phyloP scores from a whole-genome alignment of 2,329 filamentous ascomycete species.

The Verticillium klebahnii region DNA sequence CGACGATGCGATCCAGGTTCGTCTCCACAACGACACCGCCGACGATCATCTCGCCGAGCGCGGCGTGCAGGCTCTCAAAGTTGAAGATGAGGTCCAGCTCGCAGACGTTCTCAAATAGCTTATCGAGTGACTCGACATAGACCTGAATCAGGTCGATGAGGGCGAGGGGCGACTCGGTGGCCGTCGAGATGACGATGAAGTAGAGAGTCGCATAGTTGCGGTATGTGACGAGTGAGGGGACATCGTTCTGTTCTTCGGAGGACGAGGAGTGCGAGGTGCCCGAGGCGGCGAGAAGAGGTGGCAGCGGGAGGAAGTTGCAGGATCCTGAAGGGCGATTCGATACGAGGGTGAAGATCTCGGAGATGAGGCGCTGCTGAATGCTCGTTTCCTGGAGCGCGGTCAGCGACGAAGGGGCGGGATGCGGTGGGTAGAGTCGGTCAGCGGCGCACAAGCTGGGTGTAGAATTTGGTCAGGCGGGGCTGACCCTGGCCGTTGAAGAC shows the following conservation, averaged over 20 bases:
- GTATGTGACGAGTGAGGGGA: slow-evolving; percentile 93
- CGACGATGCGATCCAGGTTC: slow-evolving; percentile 79
- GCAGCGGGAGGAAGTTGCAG: slow-evolving; percentile 91
- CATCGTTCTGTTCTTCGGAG: slow-evolving; percentile 73
- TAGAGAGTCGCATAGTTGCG: slow-evolving; percentile 97
- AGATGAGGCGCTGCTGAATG: slow-evolving; percentile 94
- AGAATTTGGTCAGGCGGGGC: slow-evolving; percentile 95
- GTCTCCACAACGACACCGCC: slow-evolving; percentile 95
- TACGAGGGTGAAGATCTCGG: slow-evolving; percentile 95
- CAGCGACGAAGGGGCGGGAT: neutral
- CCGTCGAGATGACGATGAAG: slow-evolving; percentile 96
- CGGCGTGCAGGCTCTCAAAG: slow-evolving; percentile 92
- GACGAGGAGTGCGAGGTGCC: slow-evolving; percentile 59
- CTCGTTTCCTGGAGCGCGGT: slow-evolving; percentile 72
- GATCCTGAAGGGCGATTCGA: slow-evolving; percentile 85
- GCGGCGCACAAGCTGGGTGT: slow-evolving; percentile 77
- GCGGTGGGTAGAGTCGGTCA: neutral
- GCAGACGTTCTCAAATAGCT: slow-evolving; percentile 97
- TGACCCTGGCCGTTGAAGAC: slow-evolving; percentile 99
- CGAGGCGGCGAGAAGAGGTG: slow-evolving; percentile 59
- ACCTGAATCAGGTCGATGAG: slow-evolving; percentile 97
- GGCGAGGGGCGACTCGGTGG: slow-evolving; percentile 91
- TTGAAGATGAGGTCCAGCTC: slow-evolving; percentile 98
- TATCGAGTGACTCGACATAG: slow-evolving; percentile 92
- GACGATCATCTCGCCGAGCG: slow-evolving; percentile 89